Base-by-base conservation (phyloP, 2,329 filamentous ascomycete genomes). In the Penicillium nordicum region DNA sequence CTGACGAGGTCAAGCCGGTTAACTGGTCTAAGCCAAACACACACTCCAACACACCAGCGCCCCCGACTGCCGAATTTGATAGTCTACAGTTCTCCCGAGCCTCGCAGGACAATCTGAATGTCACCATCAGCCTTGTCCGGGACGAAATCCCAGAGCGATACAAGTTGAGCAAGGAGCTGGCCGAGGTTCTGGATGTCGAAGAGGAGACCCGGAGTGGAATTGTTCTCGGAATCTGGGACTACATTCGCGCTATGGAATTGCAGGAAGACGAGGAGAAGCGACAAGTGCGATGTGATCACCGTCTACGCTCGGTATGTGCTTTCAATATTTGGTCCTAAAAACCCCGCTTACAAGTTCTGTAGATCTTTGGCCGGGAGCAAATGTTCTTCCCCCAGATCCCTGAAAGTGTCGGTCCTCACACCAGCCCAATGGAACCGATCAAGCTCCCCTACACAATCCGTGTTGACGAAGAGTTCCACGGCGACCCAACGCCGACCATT, bases 251-350 rank as follows among this genome's bases (percentile, higher is more conserved):
- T 21, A 89, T 90, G 80, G 87, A 88, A 18, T 79, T 99, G 45
- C 91, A 96, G 72, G 93, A 97, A 71, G 92, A 96, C 62, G 93
- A 97, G 58, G 94, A 99, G 72, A 94, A 94, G 78, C 85, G 94
- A 59, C 89, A 89, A 58, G 93, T 99, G 66, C 88, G 90, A 38
- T 97, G 94, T 69, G 93, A 99, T 69, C 88, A 92, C 42, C 82
- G 87, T 45, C 74, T 99, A 50, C 88, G 84, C 76, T 85, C 84
- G 74, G 91, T 96, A 77, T 69, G 84, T 73, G 36, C 37, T 40
- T 21, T 18, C 25, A 42, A 48, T 29, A 7, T 54, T 16, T 32
- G 21, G 23, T 51, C 16, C 18, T 7, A 27, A 10, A 12, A 12
- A 30, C 9, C 2, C 38, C 18, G 4, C 53, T 47, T 51, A 60